These are phyloP conservation scores for Diaporthe sp. DNA, from an alignment of 2,329 filamentous ascomycete genomes.

Conservation along the genomic window DNA sequence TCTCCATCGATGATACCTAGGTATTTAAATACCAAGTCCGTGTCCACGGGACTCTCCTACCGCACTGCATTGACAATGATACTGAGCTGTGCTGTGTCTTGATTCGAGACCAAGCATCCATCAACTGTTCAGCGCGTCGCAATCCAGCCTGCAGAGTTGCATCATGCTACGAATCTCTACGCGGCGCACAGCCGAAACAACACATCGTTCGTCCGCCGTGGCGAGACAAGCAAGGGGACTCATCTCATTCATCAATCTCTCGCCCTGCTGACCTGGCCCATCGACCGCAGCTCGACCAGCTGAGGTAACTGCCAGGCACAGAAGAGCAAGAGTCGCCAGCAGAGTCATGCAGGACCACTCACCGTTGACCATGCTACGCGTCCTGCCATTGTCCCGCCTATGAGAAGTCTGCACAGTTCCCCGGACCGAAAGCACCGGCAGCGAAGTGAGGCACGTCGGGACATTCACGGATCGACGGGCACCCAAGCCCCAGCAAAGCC, in stretches of 20 bases:
- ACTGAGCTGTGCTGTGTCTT: not conserved
- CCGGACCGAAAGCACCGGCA: not conserved
- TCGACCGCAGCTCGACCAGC: not conserved
- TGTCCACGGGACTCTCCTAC: not conserved
- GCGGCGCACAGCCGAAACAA: constrained; percentile 6
- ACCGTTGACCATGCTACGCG: not conserved
- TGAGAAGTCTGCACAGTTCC: not conserved
- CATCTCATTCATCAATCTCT: not conserved
- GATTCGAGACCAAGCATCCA: not conserved
- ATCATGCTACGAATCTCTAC: constrained; percentile 34
- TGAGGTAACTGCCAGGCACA: not conserved
- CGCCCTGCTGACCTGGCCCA: not conserved
- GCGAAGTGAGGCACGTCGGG: not conserved
- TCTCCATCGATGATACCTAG: not conserved
- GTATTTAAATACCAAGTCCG: not conserved
- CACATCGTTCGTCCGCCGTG: not conserved
- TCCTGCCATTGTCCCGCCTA: not conserved
- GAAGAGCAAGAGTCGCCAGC: not conserved
- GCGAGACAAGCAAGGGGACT: not conserved
- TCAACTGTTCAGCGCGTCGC: constrained; percentile 4
- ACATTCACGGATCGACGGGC: not conserved
- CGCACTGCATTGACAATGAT: not conserved
- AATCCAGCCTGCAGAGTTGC: constrained; percentile 32
- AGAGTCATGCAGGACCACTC: not conserved
- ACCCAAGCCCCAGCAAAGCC: too few species aligned